These are phyloP conservation scores for Withania somnifera DNA, from an alignment of 305 asterid genomes.

Conservation along the genomic window DNA sequence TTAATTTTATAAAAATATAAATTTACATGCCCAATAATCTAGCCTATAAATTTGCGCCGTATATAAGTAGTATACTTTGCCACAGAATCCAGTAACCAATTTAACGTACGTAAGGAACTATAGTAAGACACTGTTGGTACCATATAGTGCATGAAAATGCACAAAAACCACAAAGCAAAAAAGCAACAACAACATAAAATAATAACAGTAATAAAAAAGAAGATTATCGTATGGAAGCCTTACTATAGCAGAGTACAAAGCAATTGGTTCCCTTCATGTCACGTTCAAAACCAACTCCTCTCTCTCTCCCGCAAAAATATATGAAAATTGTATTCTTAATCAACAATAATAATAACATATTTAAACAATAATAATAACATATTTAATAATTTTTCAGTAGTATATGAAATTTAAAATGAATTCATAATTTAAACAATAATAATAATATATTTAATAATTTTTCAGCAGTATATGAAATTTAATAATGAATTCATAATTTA, in stretches of 20 bases:
- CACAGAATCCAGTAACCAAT: not conserved
- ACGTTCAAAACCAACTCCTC: conserved; percentile 18
- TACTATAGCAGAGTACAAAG: conserved; percentile 19
- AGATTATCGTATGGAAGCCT: not conserved
- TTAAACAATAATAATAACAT: too few species aligned
- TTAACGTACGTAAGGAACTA: conserved; percentile 15
- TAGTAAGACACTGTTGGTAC: not conserved
- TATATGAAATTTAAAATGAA: too few species aligned
- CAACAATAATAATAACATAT: too few species aligned
- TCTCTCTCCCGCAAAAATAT: not conserved
- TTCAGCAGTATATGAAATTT: too few species aligned
- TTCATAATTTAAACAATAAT: too few species aligned
- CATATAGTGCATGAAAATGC: conserved; percentile 35
- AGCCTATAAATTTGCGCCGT: not conserved
- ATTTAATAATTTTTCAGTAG: too few species aligned
- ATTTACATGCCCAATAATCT: not conserved
- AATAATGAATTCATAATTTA: not conserved
- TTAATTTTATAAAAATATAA: not conserved
- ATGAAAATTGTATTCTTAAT: too few species aligned
- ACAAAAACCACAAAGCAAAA: conserved; percentile 17
- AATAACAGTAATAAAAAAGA: not conserved
- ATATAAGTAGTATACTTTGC: not conserved
- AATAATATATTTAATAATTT: too few species aligned
- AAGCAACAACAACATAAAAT: not conserved
- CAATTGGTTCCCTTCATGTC: conserved; percentile 28